These are phyloP conservation scores for Mortierella sp. DNA, from an alignment of 371 early-diverging fungal genomes.

Conservation along the genomic window DNA sequence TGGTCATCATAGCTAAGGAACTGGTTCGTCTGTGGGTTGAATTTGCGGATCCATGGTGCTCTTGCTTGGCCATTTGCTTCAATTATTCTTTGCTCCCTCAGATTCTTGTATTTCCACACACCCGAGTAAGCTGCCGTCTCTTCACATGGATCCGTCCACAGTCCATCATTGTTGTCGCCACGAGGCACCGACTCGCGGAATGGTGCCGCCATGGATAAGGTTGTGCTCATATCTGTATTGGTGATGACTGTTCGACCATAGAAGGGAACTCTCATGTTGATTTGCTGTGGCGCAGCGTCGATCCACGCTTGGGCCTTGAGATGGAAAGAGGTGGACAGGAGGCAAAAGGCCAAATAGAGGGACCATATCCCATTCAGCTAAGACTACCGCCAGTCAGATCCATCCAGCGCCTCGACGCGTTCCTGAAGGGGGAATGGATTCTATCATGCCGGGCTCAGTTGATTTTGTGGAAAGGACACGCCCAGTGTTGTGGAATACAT, in stretches of 20 bases:
- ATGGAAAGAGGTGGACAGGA: no score
- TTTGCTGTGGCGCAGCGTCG: constrained; percentile 64
- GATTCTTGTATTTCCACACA: constrained; percentile 72
- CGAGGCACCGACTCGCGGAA: constrained; percentile 33
- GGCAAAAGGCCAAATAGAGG: no score
- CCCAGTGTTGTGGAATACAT: no score
- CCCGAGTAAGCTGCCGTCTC: constrained; percentile 58
- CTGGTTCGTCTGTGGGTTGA: constrained; percentile 61
- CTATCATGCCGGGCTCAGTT: no score
- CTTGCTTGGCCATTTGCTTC: constrained; percentile 59
- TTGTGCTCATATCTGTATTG: constrained; percentile 23
- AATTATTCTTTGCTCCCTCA: constrained; percentile 72
- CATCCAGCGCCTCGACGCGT: no score
- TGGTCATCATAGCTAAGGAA: constrained; percentile 77
- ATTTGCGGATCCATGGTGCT: constrained; percentile 71
- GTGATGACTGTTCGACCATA: constrained; percentile 66
- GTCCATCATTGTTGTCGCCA: constrained; percentile 65
- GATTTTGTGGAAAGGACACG: no score
- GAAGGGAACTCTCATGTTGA: constrained; percentile 71
- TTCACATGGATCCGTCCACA: constrained; percentile 67
- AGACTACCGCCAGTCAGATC: no score
- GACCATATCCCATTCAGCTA: no score
- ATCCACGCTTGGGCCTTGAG: constrained; percentile 63
- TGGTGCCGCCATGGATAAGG: constrained; percentile 26
- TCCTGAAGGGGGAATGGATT: no score